Base-by-base conservation (phyloP, 2,329 filamentous ascomycete genomes). In the Cytospora paraplurivora region DNA sequence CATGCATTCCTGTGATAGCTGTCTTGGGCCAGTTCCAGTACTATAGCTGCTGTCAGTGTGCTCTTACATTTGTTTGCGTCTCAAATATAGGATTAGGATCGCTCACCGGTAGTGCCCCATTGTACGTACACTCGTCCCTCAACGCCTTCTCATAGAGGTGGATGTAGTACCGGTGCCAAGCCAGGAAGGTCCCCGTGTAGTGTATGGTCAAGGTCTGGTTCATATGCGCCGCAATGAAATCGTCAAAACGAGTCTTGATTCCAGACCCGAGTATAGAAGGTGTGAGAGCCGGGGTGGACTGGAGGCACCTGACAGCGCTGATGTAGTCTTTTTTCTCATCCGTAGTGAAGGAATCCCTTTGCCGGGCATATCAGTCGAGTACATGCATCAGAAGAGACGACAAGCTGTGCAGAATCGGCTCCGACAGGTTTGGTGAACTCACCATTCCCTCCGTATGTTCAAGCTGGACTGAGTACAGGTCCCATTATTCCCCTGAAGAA, bases 1-100 rank as follows among this genome's bases (percentile, higher is more conserved):
- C 76, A 62, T 71, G 66, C 0, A 78, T 73, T 56, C 83, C 78
- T 37, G 56, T 58, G 3, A 74, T 67, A 0, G 80, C 73, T 68
- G 78, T 80, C 65, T 76, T 78, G 8, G 77, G 76, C 76, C 81
- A 83, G 66, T 82, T 81, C 71, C 76, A 76, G 69, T 81, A 82
- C 50, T 59, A 4, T n/a, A 21, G 34, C 3, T 38, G 37, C 37
- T 37, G 57, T 59, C 49, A 59, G 19, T 59, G 19, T 10, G 11
- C 13, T 19, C 8, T 10, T 37, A 27, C 21, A 17, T 2, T 35
- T 41, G 7, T 21, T 8, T n/a, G n/a, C n/a, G n/a, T 37, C 12
- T 17, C 4, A 17, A 4, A 17, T 11, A 37, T 8, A 8, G 27
- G 7, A 19, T 38, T 10, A 38, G 37, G 37, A 12, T 7, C 15